These are phyloP conservation scores for Delphinella strobiligena DNA, from an alignment of 2,329 filamentous ascomycete species.

Conservation along the genomic window DNA sequence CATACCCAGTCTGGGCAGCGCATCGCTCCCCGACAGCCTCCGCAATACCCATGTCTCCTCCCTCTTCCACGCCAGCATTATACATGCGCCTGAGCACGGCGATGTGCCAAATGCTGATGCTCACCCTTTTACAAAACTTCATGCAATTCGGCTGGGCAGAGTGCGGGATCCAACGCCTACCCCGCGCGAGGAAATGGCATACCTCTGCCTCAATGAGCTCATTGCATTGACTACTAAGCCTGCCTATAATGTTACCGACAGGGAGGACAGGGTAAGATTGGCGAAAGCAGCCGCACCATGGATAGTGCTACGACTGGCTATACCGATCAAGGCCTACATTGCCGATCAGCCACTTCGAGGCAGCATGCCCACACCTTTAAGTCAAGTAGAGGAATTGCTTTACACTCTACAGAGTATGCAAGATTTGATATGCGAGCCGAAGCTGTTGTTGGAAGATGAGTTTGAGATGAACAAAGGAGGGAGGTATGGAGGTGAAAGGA, in stretches of 20 bases:
- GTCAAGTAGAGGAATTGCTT: conserved; percentile 65
- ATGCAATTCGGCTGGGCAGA: conserved; percentile 54
- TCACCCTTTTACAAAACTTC: conserved; percentile 48
- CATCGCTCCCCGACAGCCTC: conserved; percentile 52
- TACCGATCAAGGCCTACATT: conserved; percentile 73
- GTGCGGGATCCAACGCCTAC: conserved; percentile 58
- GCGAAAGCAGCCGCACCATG: conserved; percentile 68
- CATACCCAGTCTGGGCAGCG: conserved; percentile 58
- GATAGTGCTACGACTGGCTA: conserved; percentile 66
- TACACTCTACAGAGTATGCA: conserved; percentile 58
- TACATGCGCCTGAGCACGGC: conserved; percentile 57
- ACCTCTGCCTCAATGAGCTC: conserved; percentile 69
- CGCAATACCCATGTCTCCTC: conserved; percentile 60
- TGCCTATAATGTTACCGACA: conserved; percentile 1
- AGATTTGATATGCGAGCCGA: conserved; percentile 56
- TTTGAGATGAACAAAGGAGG: conserved; percentile 11
- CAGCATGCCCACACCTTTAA: conserved; percentile 74
- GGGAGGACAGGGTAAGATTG: conserved; percentile 43
- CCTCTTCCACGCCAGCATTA: conserved; percentile 70
- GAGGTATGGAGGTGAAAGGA: conserved; percentile 39
- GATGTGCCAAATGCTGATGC: conserved; percentile 41
- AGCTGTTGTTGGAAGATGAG: conserved; percentile 13
- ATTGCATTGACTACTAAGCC: conserved; percentile 21
- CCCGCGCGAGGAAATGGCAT: conserved; percentile 59
- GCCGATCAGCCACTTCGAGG: conserved; percentile 86